Conservation (phyloP, 2,329 filamentous ascomycete genomes). For the Neopestalotiopsis sp. region DNA sequence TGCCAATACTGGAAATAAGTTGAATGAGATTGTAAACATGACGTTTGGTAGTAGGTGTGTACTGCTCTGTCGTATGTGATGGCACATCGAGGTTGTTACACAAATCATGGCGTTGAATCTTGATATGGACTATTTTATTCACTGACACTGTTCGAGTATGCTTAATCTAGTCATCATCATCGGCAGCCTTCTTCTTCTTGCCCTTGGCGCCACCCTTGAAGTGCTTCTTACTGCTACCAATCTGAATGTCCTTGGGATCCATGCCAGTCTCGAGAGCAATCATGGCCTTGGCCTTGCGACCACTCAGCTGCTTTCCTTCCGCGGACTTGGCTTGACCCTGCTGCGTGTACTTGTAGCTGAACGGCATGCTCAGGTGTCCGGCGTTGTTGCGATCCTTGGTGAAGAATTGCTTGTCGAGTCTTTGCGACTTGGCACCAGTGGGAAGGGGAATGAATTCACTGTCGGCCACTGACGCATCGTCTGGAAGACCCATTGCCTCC, state of each 20-base stretch:
- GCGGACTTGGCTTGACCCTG: conserved; percentile 63
- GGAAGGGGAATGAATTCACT: conserved; percentile 58
- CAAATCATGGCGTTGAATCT: neutral
- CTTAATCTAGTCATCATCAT: conserved; percentile 23
- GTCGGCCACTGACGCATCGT: conserved; percentile 40
- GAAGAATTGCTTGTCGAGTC: conserved; percentile 91
- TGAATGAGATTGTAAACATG: no score
- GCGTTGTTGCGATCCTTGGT: conserved; percentile 52
- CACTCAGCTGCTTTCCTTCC: conserved; percentile 73
- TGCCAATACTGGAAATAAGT: no score
- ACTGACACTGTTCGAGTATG: neutral
- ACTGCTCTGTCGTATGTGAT: no score
- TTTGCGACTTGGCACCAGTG: conserved; percentile 74
- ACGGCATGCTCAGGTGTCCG: conserved; percentile 78
- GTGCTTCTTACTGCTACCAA: conserved; percentile 83
- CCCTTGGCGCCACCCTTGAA: conserved; percentile 79
- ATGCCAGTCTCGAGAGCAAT: conserved; percentile 84
- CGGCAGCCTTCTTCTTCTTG: conserved; percentile 57
- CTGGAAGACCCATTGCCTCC: conserved; percentile 50
- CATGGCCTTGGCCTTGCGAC: conserved; percentile 82
- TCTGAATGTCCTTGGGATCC: conserved; percentile 77
- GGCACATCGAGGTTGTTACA: no score
- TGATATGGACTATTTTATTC: neutral
- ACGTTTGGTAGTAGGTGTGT: no score
- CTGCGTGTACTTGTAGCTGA: conserved; percentile 87